phyloP scores from a whole-genome alignment of 2,329 filamentous ascomycete genomes.

The Tolypocladium sp. region DNA sequence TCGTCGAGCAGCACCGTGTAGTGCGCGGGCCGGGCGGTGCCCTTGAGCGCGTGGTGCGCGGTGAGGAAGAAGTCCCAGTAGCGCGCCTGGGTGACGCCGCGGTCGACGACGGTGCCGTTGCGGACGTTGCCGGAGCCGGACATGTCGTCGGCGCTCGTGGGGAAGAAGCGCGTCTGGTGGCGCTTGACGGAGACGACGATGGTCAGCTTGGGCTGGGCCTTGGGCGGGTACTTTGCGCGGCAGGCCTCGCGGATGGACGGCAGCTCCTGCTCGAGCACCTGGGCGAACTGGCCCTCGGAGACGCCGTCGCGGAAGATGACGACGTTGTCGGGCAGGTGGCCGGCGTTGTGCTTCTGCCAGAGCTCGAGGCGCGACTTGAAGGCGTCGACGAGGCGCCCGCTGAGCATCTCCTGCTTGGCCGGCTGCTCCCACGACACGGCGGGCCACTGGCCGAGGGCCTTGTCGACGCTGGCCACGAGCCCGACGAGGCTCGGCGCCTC shows the following conservation, averaged over 20 bases:
- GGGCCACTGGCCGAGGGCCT: slow-evolving; percentile 67
- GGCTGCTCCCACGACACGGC: slow-evolving; percentile 60
- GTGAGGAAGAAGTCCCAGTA: slow-evolving; percentile 83
- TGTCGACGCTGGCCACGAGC: slow-evolving; percentile 69
- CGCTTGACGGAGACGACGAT: slow-evolving; percentile 80
- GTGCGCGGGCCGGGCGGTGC: slow-evolving; percentile 75
- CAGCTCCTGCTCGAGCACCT: slow-evolving; percentile 61
- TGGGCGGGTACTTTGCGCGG: slow-evolving; percentile 42
- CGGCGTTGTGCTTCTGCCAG: slow-evolving; percentile 52
- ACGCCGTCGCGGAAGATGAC: slow-evolving; percentile 85
- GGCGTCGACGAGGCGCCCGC: slow-evolving; percentile 45
- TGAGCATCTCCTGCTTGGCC: slow-evolving; percentile 62
- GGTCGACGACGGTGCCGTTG: slow-evolving; percentile 77
- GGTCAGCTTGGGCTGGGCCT: slow-evolving; percentile 47
- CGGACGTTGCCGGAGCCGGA: slow-evolving; percentile 54
- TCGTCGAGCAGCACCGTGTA: slow-evolving; percentile 70
- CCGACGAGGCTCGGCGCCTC: slow-evolving; percentile 65
- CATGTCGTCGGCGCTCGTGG: slow-evolving; percentile 40
- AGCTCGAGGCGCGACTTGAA: slow-evolving; percentile 55
- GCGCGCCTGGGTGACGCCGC: slow-evolving; percentile 65
- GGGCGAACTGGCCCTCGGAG: slow-evolving; percentile 72
- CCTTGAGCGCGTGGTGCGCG: slow-evolving; percentile 70
- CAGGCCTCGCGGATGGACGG: slow-evolving; percentile 59
- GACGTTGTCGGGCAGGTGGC: slow-evolving; percentile 58
- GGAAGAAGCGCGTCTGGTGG: slow-evolving; percentile 83